A percentile compares a stretch with the other conserved stretches of the same genome.
Conservation (phyloP, 164 flowering plant genomes). For the Aristolochia californica region DNA sequence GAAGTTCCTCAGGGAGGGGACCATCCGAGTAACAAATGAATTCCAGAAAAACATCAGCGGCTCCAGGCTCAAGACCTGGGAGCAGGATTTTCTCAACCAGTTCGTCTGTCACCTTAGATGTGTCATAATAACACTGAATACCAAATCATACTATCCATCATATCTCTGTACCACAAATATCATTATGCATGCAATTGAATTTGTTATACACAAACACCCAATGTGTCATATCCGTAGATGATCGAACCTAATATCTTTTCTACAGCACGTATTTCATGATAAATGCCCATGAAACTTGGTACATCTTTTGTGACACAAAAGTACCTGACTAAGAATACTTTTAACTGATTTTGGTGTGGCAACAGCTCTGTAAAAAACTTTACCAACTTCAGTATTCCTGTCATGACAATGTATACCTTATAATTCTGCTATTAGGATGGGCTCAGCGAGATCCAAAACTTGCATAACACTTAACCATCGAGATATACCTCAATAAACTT, state of each 20-base stretch:
- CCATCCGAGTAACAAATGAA: conserved; percentile 92
- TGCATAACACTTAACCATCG: background rate
- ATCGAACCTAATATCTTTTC: background rate
- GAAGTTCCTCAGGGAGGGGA: conserved; percentile 87
- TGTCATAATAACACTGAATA: conserved; percentile 84
- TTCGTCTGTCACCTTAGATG: conserved; percentile 83
- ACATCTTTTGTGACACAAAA: too few species aligned
- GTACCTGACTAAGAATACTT: conserved; percentile 83
- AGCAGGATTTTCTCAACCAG: conserved; percentile 66
- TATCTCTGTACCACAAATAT: background rate
- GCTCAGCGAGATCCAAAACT: background rate
- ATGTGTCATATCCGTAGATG: too few species aligned
- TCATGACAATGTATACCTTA: conserved; percentile 4
- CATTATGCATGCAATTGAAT: background rate
- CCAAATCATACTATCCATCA: background rate
- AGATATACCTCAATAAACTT: conserved; percentile 54
- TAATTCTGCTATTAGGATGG: too few species aligned
- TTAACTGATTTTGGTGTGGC: conserved; percentile 80
- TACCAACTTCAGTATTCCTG: conserved; percentile 72
- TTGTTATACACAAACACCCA: background rate
- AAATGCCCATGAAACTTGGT: too few species aligned
- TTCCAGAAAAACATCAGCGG: conserved; percentile 85
- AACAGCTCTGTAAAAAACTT: conserved; percentile 51
- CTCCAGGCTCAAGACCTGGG: conserved; percentile 95
- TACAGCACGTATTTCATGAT: background rate